Conservation (phyloP, 1,139 yeast genomes). For the Suhomyces bolitotheri region DNA sequence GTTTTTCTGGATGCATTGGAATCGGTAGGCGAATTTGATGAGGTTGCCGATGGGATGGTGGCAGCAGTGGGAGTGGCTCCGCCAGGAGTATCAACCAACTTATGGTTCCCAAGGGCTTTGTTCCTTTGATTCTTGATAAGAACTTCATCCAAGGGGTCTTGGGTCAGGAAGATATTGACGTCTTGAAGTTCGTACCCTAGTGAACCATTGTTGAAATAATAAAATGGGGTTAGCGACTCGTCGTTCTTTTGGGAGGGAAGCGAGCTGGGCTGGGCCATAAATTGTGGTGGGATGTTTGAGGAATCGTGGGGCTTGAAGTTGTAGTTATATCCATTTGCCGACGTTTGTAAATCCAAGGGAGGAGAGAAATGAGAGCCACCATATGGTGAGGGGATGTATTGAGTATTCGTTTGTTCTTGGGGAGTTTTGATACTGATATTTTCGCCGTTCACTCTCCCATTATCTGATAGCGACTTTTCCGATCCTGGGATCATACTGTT, state of each 20-base stretch:
- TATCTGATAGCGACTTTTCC: not conserved
- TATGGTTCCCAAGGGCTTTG: slow-evolving; percentile 1
- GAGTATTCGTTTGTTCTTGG: slow-evolving; percentile 3
- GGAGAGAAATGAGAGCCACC: slow-evolving; percentile 9
- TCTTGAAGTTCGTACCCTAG: slow-evolving; percentile 29
- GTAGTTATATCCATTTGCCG: not conserved
- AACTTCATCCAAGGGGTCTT: slow-evolving; percentile 42
- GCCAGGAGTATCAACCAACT: slow-evolving; percentile 1
- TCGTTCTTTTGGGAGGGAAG: slow-evolving; percentile 4
- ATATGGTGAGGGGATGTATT: slow-evolving; percentile 6
- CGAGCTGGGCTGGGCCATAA: slow-evolving; percentile 1
- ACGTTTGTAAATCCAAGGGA: not conserved
- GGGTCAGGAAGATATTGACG: slow-evolving; percentile 37
- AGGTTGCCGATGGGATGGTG: slow-evolving; percentile 23
- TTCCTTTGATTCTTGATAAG: slow-evolving; percentile 18
- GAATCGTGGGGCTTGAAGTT: not conserved
- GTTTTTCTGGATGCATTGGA: slow-evolving; percentile 29
- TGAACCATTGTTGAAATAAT: slow-evolving; percentile 12
- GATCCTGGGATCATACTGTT: slow-evolving; percentile 5
- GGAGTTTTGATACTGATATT: not conserved
- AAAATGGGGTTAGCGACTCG: slow-evolving; percentile 8
- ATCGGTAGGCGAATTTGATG: slow-evolving; percentile 41
- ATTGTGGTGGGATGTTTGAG: not conserved
- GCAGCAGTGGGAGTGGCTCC: slow-evolving; percentile 9
- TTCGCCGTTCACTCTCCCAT: slow-evolving; percentile 1